phyloP scores from a whole-genome alignment of 345 rosid species.

The Brassica carinata region DNA sequence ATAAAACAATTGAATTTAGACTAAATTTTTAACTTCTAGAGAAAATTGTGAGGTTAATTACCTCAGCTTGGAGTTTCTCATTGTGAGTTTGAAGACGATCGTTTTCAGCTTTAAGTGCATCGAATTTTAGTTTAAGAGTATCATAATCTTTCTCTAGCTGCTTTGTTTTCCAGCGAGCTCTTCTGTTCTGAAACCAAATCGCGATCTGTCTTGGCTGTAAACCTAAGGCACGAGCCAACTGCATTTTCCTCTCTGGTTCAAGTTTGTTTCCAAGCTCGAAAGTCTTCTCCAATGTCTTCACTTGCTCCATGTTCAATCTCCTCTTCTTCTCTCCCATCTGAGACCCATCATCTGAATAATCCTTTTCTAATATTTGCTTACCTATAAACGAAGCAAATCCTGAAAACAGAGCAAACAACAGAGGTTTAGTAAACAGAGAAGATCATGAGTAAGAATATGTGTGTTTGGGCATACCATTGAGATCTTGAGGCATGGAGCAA shows the following conservation, averaged over 20 bases:
- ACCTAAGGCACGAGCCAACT: conserved; percentile 86
- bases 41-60: conserved; percentile 30
- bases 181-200: conserved; percentile 95
- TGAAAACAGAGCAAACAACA: conserved; percentile 29
- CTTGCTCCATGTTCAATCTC: conserved; percentile 90
- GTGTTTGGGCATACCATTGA: conserved; percentile 57
- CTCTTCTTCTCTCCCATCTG: conserved; percentile 95
- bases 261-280: conserved; percentile 96
- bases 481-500: conserved; percentile 76
- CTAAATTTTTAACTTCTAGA: neutral
- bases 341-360: conserved; percentile 87
- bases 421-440: conserved; percentile 9
- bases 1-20: neutral
- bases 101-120: conserved; percentile 73
- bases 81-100: conserved; percentile 84
- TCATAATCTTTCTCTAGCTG: conserved; percentile 96
- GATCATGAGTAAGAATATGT: neutral
- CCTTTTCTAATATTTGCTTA: conserved; percentile 73
- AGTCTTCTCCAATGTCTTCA: conserved; percentile 87
- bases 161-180: conserved; percentile 96
- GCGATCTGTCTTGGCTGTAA: conserved; percentile 97
- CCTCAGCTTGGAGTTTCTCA: conserved; percentile 87
- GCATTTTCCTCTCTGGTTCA: conserved; percentile 98
- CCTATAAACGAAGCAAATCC: conserved; percentile 84
- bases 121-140: conserved; percentile 76